A percentile compares a stretch with the other conserved stretches of the same genome.
Conservation (phyloP, 768 basidiomycete genomes). For the Suillus luteus region DNA sequence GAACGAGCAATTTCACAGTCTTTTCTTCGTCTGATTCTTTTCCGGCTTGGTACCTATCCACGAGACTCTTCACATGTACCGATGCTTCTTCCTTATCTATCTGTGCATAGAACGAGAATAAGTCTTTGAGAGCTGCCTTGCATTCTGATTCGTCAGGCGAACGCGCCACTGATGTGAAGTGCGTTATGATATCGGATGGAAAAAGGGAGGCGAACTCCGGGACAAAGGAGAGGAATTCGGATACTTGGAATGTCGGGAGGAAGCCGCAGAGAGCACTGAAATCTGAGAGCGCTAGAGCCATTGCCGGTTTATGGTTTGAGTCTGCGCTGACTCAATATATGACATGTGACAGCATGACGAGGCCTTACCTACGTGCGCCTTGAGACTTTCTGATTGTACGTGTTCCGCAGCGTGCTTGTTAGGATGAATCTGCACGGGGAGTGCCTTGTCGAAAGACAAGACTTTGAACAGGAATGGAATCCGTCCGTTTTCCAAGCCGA, state of each 20-base stretch:
- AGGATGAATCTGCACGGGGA: conserved; percentile 60
- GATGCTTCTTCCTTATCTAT: conserved; percentile 1
- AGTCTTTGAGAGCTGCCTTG: conserved; percentile 7
- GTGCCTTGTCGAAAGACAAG: conserved; percentile 53
- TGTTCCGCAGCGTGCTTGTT: conserved; percentile 48
- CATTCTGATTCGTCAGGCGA: background rate
- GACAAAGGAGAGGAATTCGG: conserved; percentile 3
- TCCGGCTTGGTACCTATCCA: conserved; percentile 13
- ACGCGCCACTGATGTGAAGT: conserved; percentile 2
- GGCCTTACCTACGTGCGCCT: conserved; percentile 21
- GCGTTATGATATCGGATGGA: background rate
- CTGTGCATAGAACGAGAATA: conserved; percentile 9
- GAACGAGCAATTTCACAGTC: conserved; percentile 36
- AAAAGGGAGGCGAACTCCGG: conserved; percentile 14
- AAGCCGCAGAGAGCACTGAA: conserved; percentile 34
- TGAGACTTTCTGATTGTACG: conserved; percentile 44
- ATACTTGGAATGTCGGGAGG: conserved; percentile 6
- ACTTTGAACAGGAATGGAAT: conserved; percentile 61
- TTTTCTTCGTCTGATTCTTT: conserved; percentile 18
- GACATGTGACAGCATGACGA: no score
- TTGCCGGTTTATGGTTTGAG: conserved; percentile 61
- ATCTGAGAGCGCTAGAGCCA: conserved; percentile 51
- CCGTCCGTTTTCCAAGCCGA: conserved; percentile 30
- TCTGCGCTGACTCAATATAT: conserved; percentile 35
- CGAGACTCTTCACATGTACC: conserved; percentile 1